Percentiles rank a stretch among this genome's conserved stretches.
These are phyloP conservation scores for Gaertneriomyces semiglobifer DNA, from an alignment of 192 early-diverging fungal genomes.

Conservation along the genomic window DNA sequence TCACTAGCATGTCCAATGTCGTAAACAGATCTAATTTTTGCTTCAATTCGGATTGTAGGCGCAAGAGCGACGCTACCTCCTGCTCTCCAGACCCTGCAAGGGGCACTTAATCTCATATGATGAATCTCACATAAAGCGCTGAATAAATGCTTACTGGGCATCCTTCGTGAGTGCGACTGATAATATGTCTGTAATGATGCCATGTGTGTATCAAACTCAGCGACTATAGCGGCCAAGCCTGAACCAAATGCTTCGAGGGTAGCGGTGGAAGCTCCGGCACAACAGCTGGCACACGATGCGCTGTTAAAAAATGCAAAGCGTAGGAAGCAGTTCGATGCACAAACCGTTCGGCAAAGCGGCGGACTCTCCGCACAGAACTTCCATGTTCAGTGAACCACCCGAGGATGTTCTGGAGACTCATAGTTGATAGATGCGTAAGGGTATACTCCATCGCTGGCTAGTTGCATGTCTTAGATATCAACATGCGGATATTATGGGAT, in stretches of 20 bases:
- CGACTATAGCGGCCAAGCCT: neutral
- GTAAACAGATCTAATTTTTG: neutral
- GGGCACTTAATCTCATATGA: neutral
- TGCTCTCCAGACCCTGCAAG: neutral
- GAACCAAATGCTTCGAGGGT: conserved; percentile 5
- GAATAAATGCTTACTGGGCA: neutral
- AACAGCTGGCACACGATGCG: too few species aligned
- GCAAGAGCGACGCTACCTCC: conserved; percentile 6
- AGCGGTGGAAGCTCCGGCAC: neutral
- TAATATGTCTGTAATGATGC: neutral
- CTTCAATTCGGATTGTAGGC: neutral
- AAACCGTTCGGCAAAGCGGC: neutral
- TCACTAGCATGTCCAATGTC: too few species aligned
- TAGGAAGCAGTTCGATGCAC: neutral
- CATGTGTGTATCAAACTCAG: conserved; percentile 2
- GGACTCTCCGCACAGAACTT: neutral
- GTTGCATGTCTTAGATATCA: too few species aligned
- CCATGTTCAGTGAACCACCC: conserved; percentile 14
- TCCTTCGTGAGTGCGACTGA: neutral
- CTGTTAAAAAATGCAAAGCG: neutral
- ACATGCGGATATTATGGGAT: too few species aligned
- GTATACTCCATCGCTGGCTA: neutral
- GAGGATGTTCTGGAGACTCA: neutral
- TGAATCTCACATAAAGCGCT: neutral
- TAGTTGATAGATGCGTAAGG: conserved; percentile 3